Evolutionary conservation across 2,329 filamentous ascomycete species (phyloP).

Genomic region (Botrytis elliptica): DNA sequence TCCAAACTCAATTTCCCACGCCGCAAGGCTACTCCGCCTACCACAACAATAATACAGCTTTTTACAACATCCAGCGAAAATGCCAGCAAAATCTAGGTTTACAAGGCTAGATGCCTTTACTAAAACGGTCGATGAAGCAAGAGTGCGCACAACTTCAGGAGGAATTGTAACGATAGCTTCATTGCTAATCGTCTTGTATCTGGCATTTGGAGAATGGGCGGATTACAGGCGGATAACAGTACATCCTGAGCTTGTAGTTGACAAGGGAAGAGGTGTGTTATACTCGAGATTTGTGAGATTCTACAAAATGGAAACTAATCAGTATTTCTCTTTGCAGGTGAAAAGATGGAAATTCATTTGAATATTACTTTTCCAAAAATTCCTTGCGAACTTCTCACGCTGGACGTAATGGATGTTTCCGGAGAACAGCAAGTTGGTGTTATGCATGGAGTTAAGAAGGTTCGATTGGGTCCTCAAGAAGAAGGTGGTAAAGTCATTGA

Average conservation of each 20-base stretch:
- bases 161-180: conserved; percentile 93
- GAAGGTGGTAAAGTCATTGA: conserved; percentile 79
- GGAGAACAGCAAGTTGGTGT: conserved; percentile 96
- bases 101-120: conserved; percentile 97
- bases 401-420: conserved; percentile 99
- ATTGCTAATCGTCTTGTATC: conserved; percentile 80
- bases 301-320: neutral
- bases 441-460: conserved; percentile 87
- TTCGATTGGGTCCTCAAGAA: conserved; percentile 68
- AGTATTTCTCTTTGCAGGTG: conserved; percentile 53
- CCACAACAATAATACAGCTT: neutral
- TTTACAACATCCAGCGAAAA: conserved; percentile 41
- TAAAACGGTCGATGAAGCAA: conserved; percentile 97
- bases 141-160: conserved; percentile 91
- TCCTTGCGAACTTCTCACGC: conserved; percentile 90
- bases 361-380: conserved; percentile 94
- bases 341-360: conserved; percentile 98
- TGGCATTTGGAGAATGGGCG: conserved; percentile 92
- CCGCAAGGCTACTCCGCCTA: conserved; percentile 10
- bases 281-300: neutral
- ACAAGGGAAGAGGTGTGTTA: conserved; percentile 83
- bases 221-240: conserved; percentile 87
- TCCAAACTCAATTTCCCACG: neutral
- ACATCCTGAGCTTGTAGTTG: conserved; percentile 89
- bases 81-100: conserved; percentile 91